Base-by-base conservation (phyloP, 2,329 filamentous ascomycete species). In the Epichloe sp. region DNA sequence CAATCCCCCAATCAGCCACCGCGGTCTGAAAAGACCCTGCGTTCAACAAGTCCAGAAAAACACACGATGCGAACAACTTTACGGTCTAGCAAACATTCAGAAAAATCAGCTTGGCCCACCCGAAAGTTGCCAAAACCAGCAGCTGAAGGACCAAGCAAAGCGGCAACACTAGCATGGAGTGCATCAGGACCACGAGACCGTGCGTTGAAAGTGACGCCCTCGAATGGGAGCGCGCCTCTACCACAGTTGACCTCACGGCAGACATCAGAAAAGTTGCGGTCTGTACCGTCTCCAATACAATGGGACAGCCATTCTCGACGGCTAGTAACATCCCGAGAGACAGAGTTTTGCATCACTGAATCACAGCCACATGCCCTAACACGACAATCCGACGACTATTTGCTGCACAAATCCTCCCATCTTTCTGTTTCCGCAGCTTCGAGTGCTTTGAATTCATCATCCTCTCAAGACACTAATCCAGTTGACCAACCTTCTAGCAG, bases 121-220 rank as follows among this genome's bases (percentile, higher is more conserved):
- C 70, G 71, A 23, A 70, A 71, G 47, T 62, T 71, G 35, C 62
- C 69, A 10, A 75, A 66, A 52, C 61, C 66, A 50, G 65, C 65
- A 17, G 65, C 66, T 37, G 78, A 79, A 50, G 75, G 79, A 1
- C 75, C 80, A 12, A 83, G 74, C 63, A 82, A 80, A 60, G 82
- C 82, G 41, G 82, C 82, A 26, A 79, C 77, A 3, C 60, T 84
- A 49, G 82, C 82, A 35, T 85, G 82, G 80, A 72, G 64, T 49
- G 68, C 70, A 17, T 62, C 77, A 14, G 67, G 68, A 12, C 65
- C 70, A 4, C 66, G 63, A 54, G 70, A 74, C 31, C 65, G 64
- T 44, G 53, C 59, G 51, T 42, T 57, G 44, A 63, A 62, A 52
- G 53, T 58, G 40, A 47, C 58, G 34, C 56, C 58, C 23, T 56